Evolutionary conservation across 306 rosid species (phyloP).

Genomic region (Rosa persica): DNA sequence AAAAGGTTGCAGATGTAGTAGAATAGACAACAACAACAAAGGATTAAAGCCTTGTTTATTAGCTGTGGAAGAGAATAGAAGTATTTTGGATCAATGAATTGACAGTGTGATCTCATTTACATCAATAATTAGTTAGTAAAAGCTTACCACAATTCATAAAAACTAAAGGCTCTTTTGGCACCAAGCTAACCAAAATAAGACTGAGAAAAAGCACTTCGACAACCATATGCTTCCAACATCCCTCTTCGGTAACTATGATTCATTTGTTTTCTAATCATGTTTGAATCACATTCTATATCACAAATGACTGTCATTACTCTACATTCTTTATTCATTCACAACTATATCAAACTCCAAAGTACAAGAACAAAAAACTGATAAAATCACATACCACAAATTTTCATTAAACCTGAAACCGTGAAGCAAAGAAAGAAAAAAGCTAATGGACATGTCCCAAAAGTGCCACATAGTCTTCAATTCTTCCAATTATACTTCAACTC

Average conservation of each 20-base stretch:
- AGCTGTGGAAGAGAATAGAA: too few relatives aligned
- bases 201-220: too few relatives aligned
- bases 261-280: background rate
- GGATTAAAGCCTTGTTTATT: too few relatives aligned
- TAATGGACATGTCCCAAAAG: background rate
- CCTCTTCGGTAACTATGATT: background rate
- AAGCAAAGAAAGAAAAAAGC: constrained; percentile 1
- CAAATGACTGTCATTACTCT: background rate
- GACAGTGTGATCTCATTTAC: too few relatives aligned
- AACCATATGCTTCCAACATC: too few relatives aligned
- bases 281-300: background rate
- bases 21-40: too few relatives aligned
- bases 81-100: too few relatives aligned
- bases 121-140: too few relatives aligned
- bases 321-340: constrained; percentile 1
- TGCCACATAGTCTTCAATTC: constrained; percentile 26
- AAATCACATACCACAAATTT: background rate
- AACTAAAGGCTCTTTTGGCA: too few relatives aligned
- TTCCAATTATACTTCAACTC: constrained; percentile 20
- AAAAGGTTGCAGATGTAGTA: too few relatives aligned
- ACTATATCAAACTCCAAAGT: background rate
- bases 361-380: background rate
- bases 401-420: background rate
- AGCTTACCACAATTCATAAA: too few relatives aligned
- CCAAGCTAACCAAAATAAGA: too few relatives aligned